Evolutionary conservation across 2,329 filamentous ascomycete genomes (phyloP), one percentile per base, ranked within the genome.

Genomic region (Aspergillus pseudonomiae): DNA sequence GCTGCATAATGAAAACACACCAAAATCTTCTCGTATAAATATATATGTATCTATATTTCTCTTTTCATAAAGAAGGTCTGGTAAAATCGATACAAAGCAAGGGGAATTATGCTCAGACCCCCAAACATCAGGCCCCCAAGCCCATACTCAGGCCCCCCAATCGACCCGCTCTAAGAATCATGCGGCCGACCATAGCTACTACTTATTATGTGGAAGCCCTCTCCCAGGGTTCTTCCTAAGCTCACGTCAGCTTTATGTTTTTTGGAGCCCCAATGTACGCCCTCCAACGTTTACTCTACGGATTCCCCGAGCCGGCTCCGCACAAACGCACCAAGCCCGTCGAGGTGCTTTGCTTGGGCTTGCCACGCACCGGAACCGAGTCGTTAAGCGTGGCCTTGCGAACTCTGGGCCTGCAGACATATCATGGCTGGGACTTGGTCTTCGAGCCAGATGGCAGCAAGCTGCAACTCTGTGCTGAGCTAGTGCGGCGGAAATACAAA

Each of bases 311-410:
- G n/a, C 61, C 58, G 19, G 55, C 61, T 6, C 48, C 57, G 3
- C 57, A 55, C 16, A 41, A 24, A 14, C 66, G 67, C 30, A 65
- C 54, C 24, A 64, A 67, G 28, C 70, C 68, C 12, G 41, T 73
- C 36, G 60, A 65, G 30, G 65, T 74, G 11, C 63, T 74, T n/a
- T 71, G 68, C 56, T 46, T 73, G 6, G 72, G 70, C 4, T 48
- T 70, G 30, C 68, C 70, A 12, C 65, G 72, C 11, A 70, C 69
- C 6, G 72, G 65, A 19, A 74, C 71, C 4, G 68, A 73, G 32
- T 70, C 67, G 11, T 63, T 75, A 9, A 63, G 63, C 36, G 50
- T 63, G 1, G 73, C 69, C 4, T 66, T 76, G 16, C 52, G 66
- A 34, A 62, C 60, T 10, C 63, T 75, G 2, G 72, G 74, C 19